Percentiles rank a stretch among this genome's conserved stretches.
phyloP scores from a whole-genome alignment of 2,329 filamentous ascomycete species.

The Trichophyton benhamiae region DNA sequence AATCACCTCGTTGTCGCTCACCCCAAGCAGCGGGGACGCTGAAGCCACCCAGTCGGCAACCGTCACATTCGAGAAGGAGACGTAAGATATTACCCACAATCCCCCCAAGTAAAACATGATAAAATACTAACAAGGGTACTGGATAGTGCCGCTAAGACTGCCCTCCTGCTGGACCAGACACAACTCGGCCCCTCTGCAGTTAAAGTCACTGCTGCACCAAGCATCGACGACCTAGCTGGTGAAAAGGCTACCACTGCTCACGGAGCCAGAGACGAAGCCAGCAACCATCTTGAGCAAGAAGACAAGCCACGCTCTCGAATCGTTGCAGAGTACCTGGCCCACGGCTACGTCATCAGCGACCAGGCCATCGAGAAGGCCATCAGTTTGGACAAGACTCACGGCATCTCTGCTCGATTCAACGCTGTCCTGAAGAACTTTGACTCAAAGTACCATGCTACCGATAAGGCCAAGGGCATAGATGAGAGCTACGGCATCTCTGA shows the following conservation, averaged over 20 bases:
- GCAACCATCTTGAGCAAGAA: slow-evolving; percentile 72
- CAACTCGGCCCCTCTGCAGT: slow-evolving; percentile 67
- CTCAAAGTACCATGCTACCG: slow-evolving; percentile 71
- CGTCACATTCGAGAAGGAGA: slow-evolving; percentile 95
- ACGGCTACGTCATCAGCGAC: slow-evolving; percentile 76
- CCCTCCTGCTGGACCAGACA: slow-evolving; percentile 91
- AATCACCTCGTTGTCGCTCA: slow-evolving; percentile 72
- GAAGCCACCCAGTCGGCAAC: slow-evolving; percentile 67
- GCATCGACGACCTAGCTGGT: slow-evolving; percentile 50
- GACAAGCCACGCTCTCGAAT: slow-evolving; percentile 94
- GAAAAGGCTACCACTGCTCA: slow-evolving; percentile 47
- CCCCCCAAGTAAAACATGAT: background rate
- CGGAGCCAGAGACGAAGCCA: slow-evolving; percentile 41
- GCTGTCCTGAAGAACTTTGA: slow-evolving; percentile 65
- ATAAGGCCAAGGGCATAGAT: slow-evolving; percentile 74
- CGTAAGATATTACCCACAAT: slow-evolving; percentile 32
- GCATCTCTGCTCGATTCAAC: slow-evolving; percentile 70
- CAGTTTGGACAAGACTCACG: slow-evolving; percentile 78
- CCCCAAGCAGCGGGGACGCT: slow-evolving; percentile 40
- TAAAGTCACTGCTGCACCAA: slow-evolving; percentile 62
- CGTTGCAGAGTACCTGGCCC: slow-evolving; percentile 88
- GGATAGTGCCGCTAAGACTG: slow-evolving; percentile 71
- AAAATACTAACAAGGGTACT: slow-evolving; percentile 6
- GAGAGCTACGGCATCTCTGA: slow-evolving; percentile 69
- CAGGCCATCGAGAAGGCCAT: slow-evolving; percentile 70